phyloP scores from a whole-genome alignment of 768 basidiomycete species.

The Nidula microcarpa region DNA sequence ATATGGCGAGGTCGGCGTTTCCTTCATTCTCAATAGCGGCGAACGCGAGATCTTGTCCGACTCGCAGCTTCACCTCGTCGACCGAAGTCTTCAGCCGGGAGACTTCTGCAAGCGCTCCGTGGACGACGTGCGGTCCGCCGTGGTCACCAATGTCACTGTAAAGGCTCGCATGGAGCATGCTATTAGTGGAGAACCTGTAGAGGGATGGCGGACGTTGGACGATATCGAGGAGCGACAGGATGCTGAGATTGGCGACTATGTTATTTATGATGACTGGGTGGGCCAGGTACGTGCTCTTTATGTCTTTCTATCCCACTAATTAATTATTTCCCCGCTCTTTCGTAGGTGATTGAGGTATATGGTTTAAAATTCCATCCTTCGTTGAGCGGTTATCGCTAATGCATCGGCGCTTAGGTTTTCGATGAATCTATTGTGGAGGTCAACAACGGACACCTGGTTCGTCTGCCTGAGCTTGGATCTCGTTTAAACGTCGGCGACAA shows the following conservation, averaged over 20 bases:
- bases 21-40: constrained; percentile 49
- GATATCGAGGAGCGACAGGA: constrained; percentile 57
- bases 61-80: constrained; percentile 63
- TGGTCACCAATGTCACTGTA: constrained; percentile 62
- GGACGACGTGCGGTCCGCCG: constrained; percentile 72
- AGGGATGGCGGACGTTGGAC: constrained; percentile 59
- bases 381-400: constrained; percentile 5
- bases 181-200: constrained; percentile 55
- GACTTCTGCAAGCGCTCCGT: constrained; percentile 80
- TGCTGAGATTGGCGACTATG: constrained; percentile 78
- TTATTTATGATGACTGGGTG: constrained; percentile 82
- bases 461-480: constrained; percentile 75
- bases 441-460: constrained; percentile 60
- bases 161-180: constrained; percentile 73
- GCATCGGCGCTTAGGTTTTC: constrained; percentile 52
- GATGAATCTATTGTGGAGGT: constrained; percentile 78
- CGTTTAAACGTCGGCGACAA: constrained; percentile 73
- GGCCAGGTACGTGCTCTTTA: constrained; percentile 61
- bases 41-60: constrained; percentile 72
- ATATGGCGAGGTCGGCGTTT: constrained; percentile 81
- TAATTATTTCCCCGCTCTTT: background rate
- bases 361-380: constrained; percentile 2
- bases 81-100: constrained; percentile 74
- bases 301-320: background rate
- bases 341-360: constrained; percentile 73